Percentiles rank a stretch among this genome's conserved stretches.
Conservation (phyloP, 192 early-diverging fungal genomes). For the Helicostylum pulchrum region DNA sequence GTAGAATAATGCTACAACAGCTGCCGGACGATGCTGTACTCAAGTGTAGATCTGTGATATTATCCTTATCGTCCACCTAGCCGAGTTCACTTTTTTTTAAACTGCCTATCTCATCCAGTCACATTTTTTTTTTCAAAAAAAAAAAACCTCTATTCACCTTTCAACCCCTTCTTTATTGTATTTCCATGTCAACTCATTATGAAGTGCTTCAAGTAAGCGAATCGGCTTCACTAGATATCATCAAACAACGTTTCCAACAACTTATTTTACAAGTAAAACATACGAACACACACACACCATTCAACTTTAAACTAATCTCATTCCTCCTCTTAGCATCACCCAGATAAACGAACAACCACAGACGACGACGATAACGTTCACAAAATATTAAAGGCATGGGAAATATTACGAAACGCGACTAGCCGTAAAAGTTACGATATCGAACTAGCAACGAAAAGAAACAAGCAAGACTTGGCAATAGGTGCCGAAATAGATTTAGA, state of each 20-base stretch:
- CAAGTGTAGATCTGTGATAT: too few relatives aligned
- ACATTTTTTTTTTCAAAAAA: background rate
- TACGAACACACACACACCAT: background rate
- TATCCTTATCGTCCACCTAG: too few relatives aligned
- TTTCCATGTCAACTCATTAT: constrained; percentile 39
- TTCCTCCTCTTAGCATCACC: constrained; percentile 44
- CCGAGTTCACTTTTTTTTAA: background rate
- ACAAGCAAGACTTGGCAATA: constrained; percentile 51
- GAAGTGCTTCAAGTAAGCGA: constrained; percentile 49
- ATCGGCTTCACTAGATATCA: constrained; percentile 40
- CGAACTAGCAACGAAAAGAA: constrained; percentile 42
- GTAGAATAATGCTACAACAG: too few relatives aligned
- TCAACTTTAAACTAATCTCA: background rate
- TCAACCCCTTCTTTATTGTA: background rate
- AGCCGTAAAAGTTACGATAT: constrained; percentile 51
- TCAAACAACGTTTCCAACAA: constrained; percentile 54
- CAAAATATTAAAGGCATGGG: constrained; percentile 54
- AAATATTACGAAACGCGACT: constrained; percentile 43
- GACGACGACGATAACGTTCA: constrained; percentile 26
- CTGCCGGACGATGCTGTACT: too few relatives aligned
- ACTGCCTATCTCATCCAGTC: too few relatives aligned
- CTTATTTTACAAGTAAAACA: constrained; percentile 47
- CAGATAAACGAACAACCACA: constrained; percentile 44
- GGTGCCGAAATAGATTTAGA: constrained; percentile 77
- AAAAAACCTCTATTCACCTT: background rate